Base-by-base conservation (phyloP, 1,284 basidiomycete species). In the Cutaneotrichosporon dermatis region DNA sequence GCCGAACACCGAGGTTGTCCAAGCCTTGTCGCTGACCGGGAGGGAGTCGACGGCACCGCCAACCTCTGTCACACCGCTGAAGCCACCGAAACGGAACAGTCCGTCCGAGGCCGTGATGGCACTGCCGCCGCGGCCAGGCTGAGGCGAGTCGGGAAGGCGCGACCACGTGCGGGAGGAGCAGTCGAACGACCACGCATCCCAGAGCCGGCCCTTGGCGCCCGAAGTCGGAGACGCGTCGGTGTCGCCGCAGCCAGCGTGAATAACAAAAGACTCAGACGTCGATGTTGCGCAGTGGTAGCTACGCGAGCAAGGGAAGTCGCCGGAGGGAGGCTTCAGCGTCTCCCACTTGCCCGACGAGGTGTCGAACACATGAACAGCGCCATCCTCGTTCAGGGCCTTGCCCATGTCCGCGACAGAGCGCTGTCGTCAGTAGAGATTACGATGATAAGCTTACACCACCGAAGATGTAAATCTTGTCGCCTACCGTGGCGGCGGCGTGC, bases 71-170 rank as follows among this genome's bases (percentile, higher is more conserved):
- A 60, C 61, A 12, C 69, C 70, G 60, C 68, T 65, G 60, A 69
- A 70, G 16, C 70, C 70, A 33, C 69, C 69, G 44, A 67, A 69
- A 15, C 70, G 62, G 58, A 55, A 70, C n/a, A 70, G 33, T 33
- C 16, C 13, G 33, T 40, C 57, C 10, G 48, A 57, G 8, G 42
- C 51, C 9, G 62, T 53, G 13, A 72, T 53, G 9, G 70, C 59
- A 4, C 65, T 60, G 2, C 70, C 70, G 41, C 69, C 69, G 37
- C 70, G 55, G 1, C 55, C 44, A n/a, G 59, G 54, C 4, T 66
- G 66, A 10, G 70, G 70, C 6, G 64, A 69, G 50, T 66, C 66
- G 3, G 64, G 40, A 1, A 69, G 57, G 35, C 49, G 37, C 11
- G 51, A 58, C 69, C 69, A 70, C 8, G 25, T 44, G 2, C 36